Evolutionary conservation across 1,139 yeast genomes (phyloP), one percentile per base, ranked within the genome.

Genomic region (Nakaseomyces uthaithaninus): DNA sequence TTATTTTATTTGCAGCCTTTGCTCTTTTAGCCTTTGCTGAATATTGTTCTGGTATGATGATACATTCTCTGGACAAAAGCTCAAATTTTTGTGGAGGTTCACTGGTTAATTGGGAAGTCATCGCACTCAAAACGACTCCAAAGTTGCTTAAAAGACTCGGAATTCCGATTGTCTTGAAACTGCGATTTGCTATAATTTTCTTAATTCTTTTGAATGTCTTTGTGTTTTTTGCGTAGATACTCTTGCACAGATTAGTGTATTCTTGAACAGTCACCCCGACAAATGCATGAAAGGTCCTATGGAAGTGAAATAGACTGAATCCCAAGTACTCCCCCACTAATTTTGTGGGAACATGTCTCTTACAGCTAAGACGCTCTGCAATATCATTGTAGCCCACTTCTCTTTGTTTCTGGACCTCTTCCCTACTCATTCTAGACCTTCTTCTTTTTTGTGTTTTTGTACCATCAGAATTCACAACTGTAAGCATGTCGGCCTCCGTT

Each of bases 251-350:
- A 17, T 20, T 20, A 7, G 35, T 19, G 17, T 31, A 31, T 19
- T 31, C 35, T 19, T 19, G 25, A 7, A 31, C 25, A 10, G 35
- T 31, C 7, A 31, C 35, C n/a, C 35, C 35, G n/a, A 31, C 35
- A n/a, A 19, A 31, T 7, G 12, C 3, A 11, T 12, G 10, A 20
- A 31, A 31, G n/a, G 25, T 15, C 20, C 35, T 31, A 17, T 31
- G 35, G 35, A 31, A 31, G 12, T 31, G 35, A 17, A 12, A 31
- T 17, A 19, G n/a, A 20, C 35, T 31, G 35, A 14, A 8, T 5
- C 35, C 35, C 12, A 31, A 17, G 12, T n/a, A 31, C 10, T 19
- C 35, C 12, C 25, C 35, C 3, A 31, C 24, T 16, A 20, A 11
- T n/a, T 31, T 20, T 3, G 35, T 19, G n/a, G 35, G 25, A n/a